Percentiles rank a stretch among this genome's conserved stretches.
Evolutionary conservation across 2,329 filamentous ascomycete species (phyloP).

Genomic region (Apiospora koreana): DNA sequence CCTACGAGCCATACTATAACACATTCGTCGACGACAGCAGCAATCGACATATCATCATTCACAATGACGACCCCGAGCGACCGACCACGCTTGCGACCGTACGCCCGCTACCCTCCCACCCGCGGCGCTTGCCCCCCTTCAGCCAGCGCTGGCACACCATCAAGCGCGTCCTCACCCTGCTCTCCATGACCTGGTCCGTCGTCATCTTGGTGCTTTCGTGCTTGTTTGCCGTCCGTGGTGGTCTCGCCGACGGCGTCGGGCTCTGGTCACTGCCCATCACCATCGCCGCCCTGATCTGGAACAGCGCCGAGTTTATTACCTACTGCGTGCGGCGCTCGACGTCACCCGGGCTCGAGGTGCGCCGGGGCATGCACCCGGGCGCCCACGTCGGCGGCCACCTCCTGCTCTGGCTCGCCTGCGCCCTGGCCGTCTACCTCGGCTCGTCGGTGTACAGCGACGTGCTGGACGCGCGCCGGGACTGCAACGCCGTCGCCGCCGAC

Average conservation of each 20-base stretch:
- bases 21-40: conserved; percentile 2
- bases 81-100: not conserved
- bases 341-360: conserved; percentile 7
- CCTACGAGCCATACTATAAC: not conserved
- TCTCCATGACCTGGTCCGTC: conserved; percentile 23
- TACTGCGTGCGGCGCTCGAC: conserved; percentile 22
- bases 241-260: conserved; percentile 11
- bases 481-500: conserved; percentile 11
- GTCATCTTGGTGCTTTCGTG: conserved; percentile 27
- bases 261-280: conserved; percentile 25
- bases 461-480: not conserved
- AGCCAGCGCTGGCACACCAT: conserved; percentile 24
- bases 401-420: conserved; percentile 26
- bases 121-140: conserved; percentile 19
- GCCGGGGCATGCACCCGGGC: conserved; percentile 33
- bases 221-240: conserved; percentile 20
- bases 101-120: not conserved
- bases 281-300: conserved; percentile 28
- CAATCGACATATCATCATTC: not conserved
- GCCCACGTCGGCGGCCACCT: conserved; percentile 32
- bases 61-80: not conserved
- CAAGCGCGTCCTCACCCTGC: conserved; percentile 25
- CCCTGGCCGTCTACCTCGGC: conserved; percentile 24
- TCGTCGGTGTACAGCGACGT: conserved; percentile 14
- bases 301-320: conserved; percentile 30